Base-by-base conservation (phyloP, 305 asterid species). In the Solanum hybrid region DNA sequence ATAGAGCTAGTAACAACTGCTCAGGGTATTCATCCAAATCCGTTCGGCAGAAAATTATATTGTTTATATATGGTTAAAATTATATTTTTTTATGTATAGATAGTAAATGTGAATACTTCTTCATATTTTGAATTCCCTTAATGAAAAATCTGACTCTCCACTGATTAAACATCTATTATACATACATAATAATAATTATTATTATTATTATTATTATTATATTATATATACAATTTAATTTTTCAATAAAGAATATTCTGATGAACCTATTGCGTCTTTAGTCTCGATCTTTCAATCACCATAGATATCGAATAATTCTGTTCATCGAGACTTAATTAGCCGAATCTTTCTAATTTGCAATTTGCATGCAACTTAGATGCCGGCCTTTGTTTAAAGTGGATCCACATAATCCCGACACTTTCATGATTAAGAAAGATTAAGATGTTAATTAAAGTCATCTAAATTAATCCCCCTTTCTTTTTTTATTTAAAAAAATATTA, bases 361-460 rank as follows among this genome's bases (percentile, higher is more conserved):
- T 73, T 87, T 42, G 90, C 91, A 64, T 89, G 92, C 86, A 42
- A 87, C 10, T 56, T 56, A 56, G 24, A 1, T 24, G 42, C 90
- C 22, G 88, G 60, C 85, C 86, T 24, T 8, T 3, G 40, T 24
- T 64, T 31, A 75, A 76, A 79, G 42, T 51, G 86, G 24, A 87
- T 81, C 42, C 27, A 76, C 26, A 22, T 75, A 75, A 75, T 86
- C 88, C 89, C 75, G 81, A 89, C 90, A 89, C 13, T 37, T 14
- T 3, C 29, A 85, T 69, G 60, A 82, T 51, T 56, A 37, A 73
- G 85, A 20, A 75, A 20, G 34, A 10, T 51, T 13, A 51, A 73
- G 56, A 22, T 35, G 40, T 24, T 37, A 86, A 66, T n/a, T 51
- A 35, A 27, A 32, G 64, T 27, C 32, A 66, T 31, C 38, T 72